Evolutionary conservation across 139 green algal species (phyloP).

Genomic region (Coelastrella sp.): DNA sequence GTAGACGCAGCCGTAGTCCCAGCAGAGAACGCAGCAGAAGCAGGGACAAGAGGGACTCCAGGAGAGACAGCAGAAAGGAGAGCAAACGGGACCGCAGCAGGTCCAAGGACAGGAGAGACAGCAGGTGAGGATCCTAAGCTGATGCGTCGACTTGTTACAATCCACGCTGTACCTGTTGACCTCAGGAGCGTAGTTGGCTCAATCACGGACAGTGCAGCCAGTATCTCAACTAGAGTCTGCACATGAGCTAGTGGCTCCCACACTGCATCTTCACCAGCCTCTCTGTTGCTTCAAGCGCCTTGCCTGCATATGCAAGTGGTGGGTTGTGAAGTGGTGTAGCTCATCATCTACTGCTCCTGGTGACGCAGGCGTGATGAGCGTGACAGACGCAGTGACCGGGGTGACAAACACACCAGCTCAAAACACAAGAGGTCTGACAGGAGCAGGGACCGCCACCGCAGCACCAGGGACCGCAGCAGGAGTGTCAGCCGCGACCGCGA

Average conservation of each 20-base stretch:
- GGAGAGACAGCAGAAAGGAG: neutral
- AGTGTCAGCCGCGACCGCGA: neutral
- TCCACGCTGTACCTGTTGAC: too few species aligned
- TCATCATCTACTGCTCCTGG: too few species aligned
- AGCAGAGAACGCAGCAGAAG: neutral
- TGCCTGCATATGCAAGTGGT: too few species aligned
- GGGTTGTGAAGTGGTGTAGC: too few species aligned
- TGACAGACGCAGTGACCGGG: neutral
- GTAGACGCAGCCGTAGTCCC: neutral
- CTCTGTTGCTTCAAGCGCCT: too few species aligned
- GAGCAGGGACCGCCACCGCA: constrained; percentile 8
- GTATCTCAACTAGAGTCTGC: too few species aligned
- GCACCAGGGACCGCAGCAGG: neutral
- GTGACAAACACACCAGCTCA: neutral
- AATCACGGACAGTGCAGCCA: too few species aligned
- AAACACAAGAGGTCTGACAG: neutral
- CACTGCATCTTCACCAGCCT: too few species aligned
- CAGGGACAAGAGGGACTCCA: neutral
- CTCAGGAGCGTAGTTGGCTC: too few species aligned
- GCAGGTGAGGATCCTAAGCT: too few species aligned
- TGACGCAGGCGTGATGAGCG: neutral
- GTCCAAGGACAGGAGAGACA: neutral
- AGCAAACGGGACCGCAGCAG: neutral
- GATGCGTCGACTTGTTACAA: too few species aligned
- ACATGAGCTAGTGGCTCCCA: too few species aligned